Conservation (phyloP, 2,329 filamentous ascomycete species). For the Neophaeococcomyces mojaviensis region DNA sequence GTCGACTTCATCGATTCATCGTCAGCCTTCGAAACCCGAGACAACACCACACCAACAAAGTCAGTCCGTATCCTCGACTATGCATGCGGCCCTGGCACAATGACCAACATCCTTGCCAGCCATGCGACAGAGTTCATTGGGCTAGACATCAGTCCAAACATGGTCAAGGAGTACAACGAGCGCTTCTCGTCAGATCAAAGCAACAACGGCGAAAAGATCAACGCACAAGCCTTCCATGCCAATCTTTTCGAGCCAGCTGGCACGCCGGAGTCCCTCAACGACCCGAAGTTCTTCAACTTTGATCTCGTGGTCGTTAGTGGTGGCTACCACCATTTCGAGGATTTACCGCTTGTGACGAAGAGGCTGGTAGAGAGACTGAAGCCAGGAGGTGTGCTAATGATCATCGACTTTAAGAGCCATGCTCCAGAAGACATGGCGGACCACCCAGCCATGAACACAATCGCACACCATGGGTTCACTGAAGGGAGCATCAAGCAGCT, state of each 20-base stretch:
- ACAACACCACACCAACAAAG: background rate
- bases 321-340: slow-evolving; percentile 61
- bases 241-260: slow-evolving; percentile 44
- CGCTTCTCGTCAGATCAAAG: slow-evolving; percentile 40
- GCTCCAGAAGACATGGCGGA: slow-evolving; percentile 20
- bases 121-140: slow-evolving; percentile 58
- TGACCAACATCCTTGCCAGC: slow-evolving; percentile 46
- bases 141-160: slow-evolving; percentile 63
- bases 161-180: slow-evolving; percentile 61
- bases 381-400: slow-evolving; percentile 58
- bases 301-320: slow-evolving; percentile 58
- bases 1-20: slow-evolving; percentile 17
- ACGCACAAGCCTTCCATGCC: slow-evolving; percentile 31
- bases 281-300: slow-evolving; percentile 59
- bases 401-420: slow-evolving; percentile 61
- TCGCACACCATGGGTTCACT: slow-evolving; percentile 61
- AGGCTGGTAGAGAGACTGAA: slow-evolving; percentile 55
- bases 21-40: slow-evolving; percentile 8
- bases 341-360: slow-evolving; percentile 53
- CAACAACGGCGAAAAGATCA: slow-evolving; percentile 13
- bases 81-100: slow-evolving; percentile 62
- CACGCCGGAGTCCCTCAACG: slow-evolving; percentile 48
- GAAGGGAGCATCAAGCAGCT: slow-evolving; percentile 51
- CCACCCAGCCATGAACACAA: slow-evolving; percentile 42
- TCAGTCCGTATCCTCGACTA: slow-evolving; percentile 55